These are phyloP conservation scores for Corylus americana DNA, from an alignment of 306 rosid species.

Conservation along the genomic window DNA sequence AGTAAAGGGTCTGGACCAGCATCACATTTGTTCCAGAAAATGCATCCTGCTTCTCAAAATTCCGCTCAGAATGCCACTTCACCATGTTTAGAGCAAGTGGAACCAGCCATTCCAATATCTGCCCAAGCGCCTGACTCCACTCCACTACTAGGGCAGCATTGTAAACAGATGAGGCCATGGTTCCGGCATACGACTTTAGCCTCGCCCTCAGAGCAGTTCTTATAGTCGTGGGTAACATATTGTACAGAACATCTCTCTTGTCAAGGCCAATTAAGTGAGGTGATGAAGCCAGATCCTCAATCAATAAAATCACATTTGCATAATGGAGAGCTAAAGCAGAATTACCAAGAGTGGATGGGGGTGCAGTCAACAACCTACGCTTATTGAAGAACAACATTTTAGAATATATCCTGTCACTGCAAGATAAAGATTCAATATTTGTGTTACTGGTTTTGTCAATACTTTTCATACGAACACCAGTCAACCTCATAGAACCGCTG, in stretches of 20 bases:
- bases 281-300: slow-evolving; percentile 60
- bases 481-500: slow-evolving; percentile 56
- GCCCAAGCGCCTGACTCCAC: slow-evolving; percentile 42
- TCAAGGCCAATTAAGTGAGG: slow-evolving; percentile 45
- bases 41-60: slow-evolving; percentile 57
- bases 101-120: slow-evolving; percentile 69
- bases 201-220: slow-evolving; percentile 53
- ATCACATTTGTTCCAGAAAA: slow-evolving; percentile 44
- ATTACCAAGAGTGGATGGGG: slow-evolving; percentile 60
- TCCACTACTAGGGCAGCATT: slow-evolving; percentile 47
- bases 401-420: slow-evolving; percentile 41
- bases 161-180: slow-evolving; percentile 32
- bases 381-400: slow-evolving; percentile 48
- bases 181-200: slow-evolving; percentile 49
- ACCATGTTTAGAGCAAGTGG: slow-evolving; percentile 79
- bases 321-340: slow-evolving; percentile 75
- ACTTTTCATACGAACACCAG: slow-evolving; percentile 28
- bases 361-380: slow-evolving; percentile 36
- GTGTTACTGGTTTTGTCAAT: slow-evolving; percentile 11
- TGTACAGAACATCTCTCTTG: slow-evolving; percentile 59
- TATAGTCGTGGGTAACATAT: slow-evolving; percentile 57
- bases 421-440: slow-evolving; percentile 27
- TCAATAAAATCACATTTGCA: slow-evolving; percentile 60
- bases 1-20: slow-evolving; percentile 77
- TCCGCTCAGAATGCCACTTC: slow-evolving; percentile 77